A percentile compares a stretch with the other conserved stretches of the same genome.
Evolutionary conservation across 2,329 filamentous ascomycete genomes (phyloP).

Genomic region (Fusarium sp.): DNA sequence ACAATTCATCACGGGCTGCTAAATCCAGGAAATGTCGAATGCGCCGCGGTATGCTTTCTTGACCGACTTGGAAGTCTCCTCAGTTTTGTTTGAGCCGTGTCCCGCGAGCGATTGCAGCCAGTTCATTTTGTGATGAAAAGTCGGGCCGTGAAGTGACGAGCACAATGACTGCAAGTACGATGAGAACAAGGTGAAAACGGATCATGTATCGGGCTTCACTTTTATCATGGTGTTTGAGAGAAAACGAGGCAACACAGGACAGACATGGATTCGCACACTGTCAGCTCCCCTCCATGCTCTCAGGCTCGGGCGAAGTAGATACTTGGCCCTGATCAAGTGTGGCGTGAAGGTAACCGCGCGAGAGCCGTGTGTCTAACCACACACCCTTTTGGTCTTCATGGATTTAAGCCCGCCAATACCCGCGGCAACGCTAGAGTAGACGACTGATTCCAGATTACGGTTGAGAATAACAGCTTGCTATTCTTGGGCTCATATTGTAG

Average conservation of each 20-base stretch:
- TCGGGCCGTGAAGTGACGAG: neutral
- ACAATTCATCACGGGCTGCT: neutral
- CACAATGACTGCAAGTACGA: neutral
- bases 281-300: neutral
- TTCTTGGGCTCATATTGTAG: neutral
- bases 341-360: neutral
- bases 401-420: slow-evolving; percentile 2
- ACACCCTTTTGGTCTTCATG: neutral
- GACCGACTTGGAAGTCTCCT: neutral
- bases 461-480: neutral
- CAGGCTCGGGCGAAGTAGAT: neutral
- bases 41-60: neutral
- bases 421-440: neutral
- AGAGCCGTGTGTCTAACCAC: neutral
- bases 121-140: neutral
- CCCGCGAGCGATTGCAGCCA: neutral
- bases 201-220: neutral
- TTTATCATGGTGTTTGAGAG: neutral
- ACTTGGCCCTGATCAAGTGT: neutral
- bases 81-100: neutral
- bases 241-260: neutral
- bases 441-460: neutral
- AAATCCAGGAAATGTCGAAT: neutral
- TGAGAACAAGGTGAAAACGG: neutral
- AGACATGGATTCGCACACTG: neutral